Evolutionary conservation across 805 yeast genomes (phyloP), one percentile per base, ranked within the genome.

Genomic region (Spathaspora gorwiae): DNA sequence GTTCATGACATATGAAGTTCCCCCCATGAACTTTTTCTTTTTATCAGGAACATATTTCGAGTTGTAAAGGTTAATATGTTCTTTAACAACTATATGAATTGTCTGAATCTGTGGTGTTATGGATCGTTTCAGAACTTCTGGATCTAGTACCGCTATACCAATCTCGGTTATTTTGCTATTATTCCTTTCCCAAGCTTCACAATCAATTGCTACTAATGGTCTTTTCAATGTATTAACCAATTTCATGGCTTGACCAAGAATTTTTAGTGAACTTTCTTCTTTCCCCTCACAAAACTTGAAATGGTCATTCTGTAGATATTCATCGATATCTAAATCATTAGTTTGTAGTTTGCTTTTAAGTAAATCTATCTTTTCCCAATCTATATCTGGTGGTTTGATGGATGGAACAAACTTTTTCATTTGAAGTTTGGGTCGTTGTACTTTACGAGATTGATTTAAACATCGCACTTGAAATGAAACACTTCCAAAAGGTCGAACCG

Each of bases 141-240:
- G 85, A 48, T 81, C 83, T 52, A 71, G 78, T 2, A 81, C 68
- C 1, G 81, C 66, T 5, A 81, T 64, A 1, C 87, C 87, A 39
- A 81, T 70, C 52, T 81, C 87, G 0, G 84, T 81, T 11, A 81
- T 66, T 15, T 64, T 54, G 26, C 63, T 59, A 8, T 59, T 63
- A 51, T 70, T 60, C 34, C 57, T 54, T 51, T 81, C 87, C 60
- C 59, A 78, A 0, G 84, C 84, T 57, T 81, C 87, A 4, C 79
- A 65, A 56, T 81, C 87, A 35, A 81, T 62, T 7, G 77, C 65
- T 24, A 81, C 62, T 26, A 76, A 61, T 1, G 74, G 68, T 4
- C 65, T 43, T 26, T 54, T 50, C 34, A 64, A 43, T 8, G 48
- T 39, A 35, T 56, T 62, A 7, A 63, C 61, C 9, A 47, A 27